Base-by-base conservation (phyloP, 139 green algal genomes). In the Chlorella sp. region DNA sequence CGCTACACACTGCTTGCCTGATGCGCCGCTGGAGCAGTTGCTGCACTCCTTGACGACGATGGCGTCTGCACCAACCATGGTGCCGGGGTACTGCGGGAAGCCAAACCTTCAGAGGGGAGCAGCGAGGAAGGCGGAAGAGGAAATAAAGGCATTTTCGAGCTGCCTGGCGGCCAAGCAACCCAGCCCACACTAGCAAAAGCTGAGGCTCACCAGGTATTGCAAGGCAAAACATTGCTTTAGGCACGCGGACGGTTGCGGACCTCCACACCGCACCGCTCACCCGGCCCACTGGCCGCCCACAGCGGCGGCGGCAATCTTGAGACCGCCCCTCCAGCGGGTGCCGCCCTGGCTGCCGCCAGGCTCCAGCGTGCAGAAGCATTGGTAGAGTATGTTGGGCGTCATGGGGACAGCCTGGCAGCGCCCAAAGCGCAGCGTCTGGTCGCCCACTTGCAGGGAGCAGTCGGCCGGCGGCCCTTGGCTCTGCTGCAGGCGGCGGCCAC, bases 31-130 rank as follows among this genome's bases (percentile, higher is more conserved):
- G 60, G 76, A 63, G 76, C 76, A 83, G 36, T 39, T 23, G 6
- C 23, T 15, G 60, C 76, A 83, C 60, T 83, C 36, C 76, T 83
- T 83, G 11, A 83, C 60, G 7, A 83, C 60, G 4, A 83, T 39
- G 36, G 76, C 76, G 20, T 83, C 12, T 1, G 76, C 6, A 23
- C 60, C 60, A 2, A 83, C 11, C 76, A 83, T 83, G 36, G 38
- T 63, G 60, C 34, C 39, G 2, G 62, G 62, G 20, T 4, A 47
- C 28, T 73, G 23, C 15, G 78, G 78, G 39, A 74, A 83, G 12
- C 62, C 78, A 30, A 83, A 63, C 0, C 78, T 83, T 60, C 60
- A 36, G 36, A 30, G 2, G 2, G 25, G 20, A 18, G 15, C 20
- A 47, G 32, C 34, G 2, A n/a, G 68, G 34, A 28, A 51, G 34